phyloP scores from a whole-genome alignment of 139 green algal genomes.

The Ostreobium quekettii region DNA sequence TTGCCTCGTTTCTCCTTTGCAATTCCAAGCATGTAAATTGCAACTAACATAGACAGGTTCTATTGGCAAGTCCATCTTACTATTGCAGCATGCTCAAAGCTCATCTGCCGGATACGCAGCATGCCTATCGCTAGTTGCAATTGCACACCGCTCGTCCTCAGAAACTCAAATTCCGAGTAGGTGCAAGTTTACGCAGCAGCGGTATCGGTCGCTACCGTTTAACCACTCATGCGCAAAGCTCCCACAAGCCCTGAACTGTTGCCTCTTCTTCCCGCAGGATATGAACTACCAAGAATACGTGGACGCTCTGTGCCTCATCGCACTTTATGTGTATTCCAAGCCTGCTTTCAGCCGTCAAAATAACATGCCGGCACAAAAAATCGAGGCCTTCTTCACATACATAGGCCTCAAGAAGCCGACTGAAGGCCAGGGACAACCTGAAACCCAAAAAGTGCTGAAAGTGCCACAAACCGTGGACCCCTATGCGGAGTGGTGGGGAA shows the following conservation, averaged over 20 bases:
- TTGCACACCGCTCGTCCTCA: too few relatives aligned
- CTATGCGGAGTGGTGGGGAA: slow-evolving; percentile 34
- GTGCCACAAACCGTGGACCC: not conserved
- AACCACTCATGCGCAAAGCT: too few relatives aligned
- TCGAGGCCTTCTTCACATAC: slow-evolving; percentile 36
- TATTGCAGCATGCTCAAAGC: not conserved
- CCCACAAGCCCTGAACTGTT: too few relatives aligned
- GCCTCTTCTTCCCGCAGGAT: too few relatives aligned
- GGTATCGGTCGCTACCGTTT: too few relatives aligned
- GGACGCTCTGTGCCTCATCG: slow-evolving; percentile 28
- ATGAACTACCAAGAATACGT: slow-evolving; percentile 31
- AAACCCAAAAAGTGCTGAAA: not conserved
- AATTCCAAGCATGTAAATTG: too few relatives aligned
- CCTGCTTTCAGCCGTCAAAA: slow-evolving; percentile 19
- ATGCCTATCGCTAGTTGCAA: too few relatives aligned
- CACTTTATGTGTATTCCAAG: slow-evolving; percentile 28
- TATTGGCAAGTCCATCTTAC: slow-evolving; percentile 17
- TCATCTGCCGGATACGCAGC: too few relatives aligned
- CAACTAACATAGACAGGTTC: slow-evolving; percentile 20
- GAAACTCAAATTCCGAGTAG: too few relatives aligned
- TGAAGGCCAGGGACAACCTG: not conserved
- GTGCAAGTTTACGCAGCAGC: too few relatives aligned
- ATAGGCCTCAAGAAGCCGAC: slow-evolving; percentile 12
- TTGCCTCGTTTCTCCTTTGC: too few relatives aligned
- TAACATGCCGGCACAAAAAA: slow-evolving; percentile 24